A percentile compares a stretch with the other conserved stretches of the same genome.
These are phyloP conservation scores for Phytophthora hybrid DNA, from an alignment of 352 stramenopile genomes.

Conservation along the genomic window DNA sequence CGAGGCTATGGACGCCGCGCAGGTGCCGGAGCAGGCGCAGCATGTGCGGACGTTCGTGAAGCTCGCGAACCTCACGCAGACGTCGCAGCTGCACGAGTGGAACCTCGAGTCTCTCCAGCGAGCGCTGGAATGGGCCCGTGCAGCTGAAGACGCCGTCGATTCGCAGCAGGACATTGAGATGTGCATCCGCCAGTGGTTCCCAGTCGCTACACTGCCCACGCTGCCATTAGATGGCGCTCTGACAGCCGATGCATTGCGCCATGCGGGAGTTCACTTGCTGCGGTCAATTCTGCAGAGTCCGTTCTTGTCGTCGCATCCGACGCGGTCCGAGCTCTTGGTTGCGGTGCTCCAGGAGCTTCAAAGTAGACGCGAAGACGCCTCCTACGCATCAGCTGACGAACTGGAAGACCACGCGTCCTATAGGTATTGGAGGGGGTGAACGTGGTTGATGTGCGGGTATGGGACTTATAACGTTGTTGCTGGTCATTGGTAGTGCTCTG, in stretches of 20 bases:
- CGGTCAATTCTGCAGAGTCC: conserved; percentile 61
- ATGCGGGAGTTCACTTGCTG: conserved; percentile 48
- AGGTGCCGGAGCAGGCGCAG: conserved; percentile 29
- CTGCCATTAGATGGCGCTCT: conserved; percentile 30
- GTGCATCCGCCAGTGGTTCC: conserved; percentile 43
- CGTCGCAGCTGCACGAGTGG: conserved; percentile 57
- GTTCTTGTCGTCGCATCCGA: conserved; percentile 56
- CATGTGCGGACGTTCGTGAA: conserved; percentile 50
- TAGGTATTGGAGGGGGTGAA: conserved; percentile 17
- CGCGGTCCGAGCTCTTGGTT: conserved; percentile 49
- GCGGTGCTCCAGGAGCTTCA: conserved; percentile 42
- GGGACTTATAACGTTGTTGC: conserved; percentile 8
- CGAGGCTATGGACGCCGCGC: conserved; percentile 10
- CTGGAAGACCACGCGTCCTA: conserved; percentile 16
- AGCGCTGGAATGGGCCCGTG: conserved; percentile 49
- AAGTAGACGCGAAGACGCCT: conserved; percentile 13
- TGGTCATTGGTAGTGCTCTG: conserved; percentile 32
- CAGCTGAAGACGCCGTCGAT: conserved; percentile 45
- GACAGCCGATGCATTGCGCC: conserved; percentile 18
- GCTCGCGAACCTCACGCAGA: conserved; percentile 62
- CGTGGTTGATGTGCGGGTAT: not conserved
- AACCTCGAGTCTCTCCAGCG: conserved; percentile 57
- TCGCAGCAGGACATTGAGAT: conserved; percentile 30
- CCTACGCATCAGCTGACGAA: conserved; percentile 18
- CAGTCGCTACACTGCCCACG: conserved; percentile 49